phyloP scores from a whole-genome alignment of 108 stramenopile species.

The Conticribra guillardii region DNA sequence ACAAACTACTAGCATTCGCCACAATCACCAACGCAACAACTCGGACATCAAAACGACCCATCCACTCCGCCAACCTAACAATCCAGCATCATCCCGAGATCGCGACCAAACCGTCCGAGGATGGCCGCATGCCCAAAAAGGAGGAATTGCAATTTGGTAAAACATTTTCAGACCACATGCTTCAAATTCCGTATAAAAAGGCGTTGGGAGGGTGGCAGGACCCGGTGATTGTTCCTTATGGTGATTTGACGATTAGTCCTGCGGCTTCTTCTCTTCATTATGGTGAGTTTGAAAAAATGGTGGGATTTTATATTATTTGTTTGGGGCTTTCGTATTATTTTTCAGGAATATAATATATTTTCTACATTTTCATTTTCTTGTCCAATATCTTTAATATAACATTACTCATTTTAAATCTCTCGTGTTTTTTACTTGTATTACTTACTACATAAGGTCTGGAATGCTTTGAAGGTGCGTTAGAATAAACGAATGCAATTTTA shows the following conservation, averaged over 20 bases:
- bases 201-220: slow-evolving; percentile 72
- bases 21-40: not conserved
- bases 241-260: slow-evolving; percentile 82
- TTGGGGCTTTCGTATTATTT: too few species aligned
- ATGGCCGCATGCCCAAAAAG: slow-evolving; percentile 38
- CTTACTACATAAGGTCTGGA: slow-evolving; percentile 52
- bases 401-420: not conserved
- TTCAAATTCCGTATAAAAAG: slow-evolving; percentile 79
- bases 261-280: slow-evolving; percentile 92
- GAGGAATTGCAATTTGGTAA: slow-evolving; percentile 81
- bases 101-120: not conserved
- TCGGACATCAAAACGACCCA: slow-evolving; percentile 31
- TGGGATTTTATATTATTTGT: too few species aligned
- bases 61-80: slow-evolving; percentile 48
- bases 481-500: slow-evolving; percentile 7
- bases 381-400: not conserved
- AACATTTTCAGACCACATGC: slow-evolving; percentile 93
- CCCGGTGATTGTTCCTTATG: slow-evolving; percentile 84
- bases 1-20: too few species aligned
- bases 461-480: slow-evolving; percentile 92
- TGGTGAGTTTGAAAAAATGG: slow-evolving; percentile 62
- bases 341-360: too few species aligned
- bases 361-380: not conserved
- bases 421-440: not conserved
- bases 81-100: slow-evolving; percentile 9